Conservation (phyloP, 352 stramenopile species). For the Elongisporangium prolatum region DNA sequence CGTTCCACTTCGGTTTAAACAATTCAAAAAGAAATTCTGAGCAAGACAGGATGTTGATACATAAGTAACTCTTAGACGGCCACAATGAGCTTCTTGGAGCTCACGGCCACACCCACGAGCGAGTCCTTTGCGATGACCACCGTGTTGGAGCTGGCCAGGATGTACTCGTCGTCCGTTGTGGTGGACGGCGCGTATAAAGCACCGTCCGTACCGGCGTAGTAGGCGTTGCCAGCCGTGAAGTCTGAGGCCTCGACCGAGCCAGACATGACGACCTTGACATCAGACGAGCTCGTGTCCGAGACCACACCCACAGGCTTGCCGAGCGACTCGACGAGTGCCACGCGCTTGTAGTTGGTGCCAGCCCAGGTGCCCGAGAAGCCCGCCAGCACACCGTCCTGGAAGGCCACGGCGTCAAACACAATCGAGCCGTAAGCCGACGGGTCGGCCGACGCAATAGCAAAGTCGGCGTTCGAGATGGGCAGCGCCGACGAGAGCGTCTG, state of each 20-base stretch:
- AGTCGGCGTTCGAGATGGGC: conserved; percentile 70
- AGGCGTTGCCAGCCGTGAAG: conserved; percentile 42
- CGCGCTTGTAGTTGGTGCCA: conserved; percentile 52
- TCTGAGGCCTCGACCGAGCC: conserved; percentile 45
- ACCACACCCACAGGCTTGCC: conserved; percentile 72
- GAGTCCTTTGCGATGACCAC: conserved; percentile 75
- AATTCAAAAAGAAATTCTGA: not conserved
- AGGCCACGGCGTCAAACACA: conserved; percentile 51
- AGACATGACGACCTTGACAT: conserved; percentile 54
- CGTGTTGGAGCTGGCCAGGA: conserved; percentile 65
- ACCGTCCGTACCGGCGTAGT: conserved; percentile 69
- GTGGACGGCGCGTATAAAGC: conserved; percentile 45
- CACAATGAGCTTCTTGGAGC: conserved; percentile 55
- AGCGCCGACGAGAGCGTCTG: conserved; percentile 45
- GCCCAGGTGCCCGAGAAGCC: conserved; percentile 57
- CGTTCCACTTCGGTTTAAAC: not conserved
- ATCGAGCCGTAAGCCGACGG: conserved; percentile 45
- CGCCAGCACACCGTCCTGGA: conserved; percentile 46
- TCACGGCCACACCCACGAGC: conserved; percentile 63
- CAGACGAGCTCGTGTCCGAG: conserved; percentile 43
- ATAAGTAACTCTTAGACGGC: conserved; percentile 19
- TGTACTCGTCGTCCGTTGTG: conserved; percentile 44
- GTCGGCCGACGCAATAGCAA: conserved; percentile 46
- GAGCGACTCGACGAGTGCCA: conserved; percentile 66
- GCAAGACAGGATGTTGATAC: conserved; percentile 4